Percentiles rank a stretch among this genome's conserved stretches.
phyloP scores from a whole-genome alignment of 768 basidiomycete genomes.

The Tephrocybe sp. region DNA sequence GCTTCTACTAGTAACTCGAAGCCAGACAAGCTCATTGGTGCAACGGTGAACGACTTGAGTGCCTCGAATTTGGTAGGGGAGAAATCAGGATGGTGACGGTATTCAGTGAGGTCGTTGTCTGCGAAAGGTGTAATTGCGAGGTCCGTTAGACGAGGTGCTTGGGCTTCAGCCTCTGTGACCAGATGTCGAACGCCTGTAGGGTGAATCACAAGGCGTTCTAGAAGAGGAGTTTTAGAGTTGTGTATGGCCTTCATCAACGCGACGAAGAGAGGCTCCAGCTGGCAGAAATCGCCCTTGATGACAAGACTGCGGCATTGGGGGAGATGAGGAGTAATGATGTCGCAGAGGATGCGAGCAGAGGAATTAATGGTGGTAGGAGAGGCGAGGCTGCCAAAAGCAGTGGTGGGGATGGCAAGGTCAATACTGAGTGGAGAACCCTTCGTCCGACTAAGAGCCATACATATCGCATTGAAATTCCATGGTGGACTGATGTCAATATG shows the following conservation, averaged over 20 bases:
- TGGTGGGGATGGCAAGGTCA: slow-evolving; percentile 10
- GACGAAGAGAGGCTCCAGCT: slow-evolving; percentile 13
- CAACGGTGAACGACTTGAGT: slow-evolving; percentile 14
- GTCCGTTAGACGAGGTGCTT: neutral
- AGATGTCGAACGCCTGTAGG: slow-evolving; percentile 3
- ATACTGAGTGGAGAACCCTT: slow-evolving; percentile 12
- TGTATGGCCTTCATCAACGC: slow-evolving; percentile 9
- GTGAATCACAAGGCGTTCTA: slow-evolving; percentile 12
- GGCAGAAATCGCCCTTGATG: slow-evolving; percentile 17
- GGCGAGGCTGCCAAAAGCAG: slow-evolving; percentile 11
- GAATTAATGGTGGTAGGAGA: slow-evolving; percentile 11
- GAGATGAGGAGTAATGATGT: slow-evolving; percentile 9
- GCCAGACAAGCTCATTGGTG: slow-evolving; percentile 11
- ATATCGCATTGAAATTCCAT: slow-evolving; percentile 12
- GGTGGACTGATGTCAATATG: slow-evolving; percentile 17
- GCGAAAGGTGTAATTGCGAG: slow-evolving; percentile 5
- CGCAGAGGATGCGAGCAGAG: slow-evolving; percentile 10
- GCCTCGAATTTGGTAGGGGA: slow-evolving; percentile 12
- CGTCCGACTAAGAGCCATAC: slow-evolving; percentile 10
- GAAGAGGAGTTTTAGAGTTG: slow-evolving; percentile 5
- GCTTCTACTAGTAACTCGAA: slow-evolving; percentile 10
- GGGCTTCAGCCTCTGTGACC: neutral
- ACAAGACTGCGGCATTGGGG: slow-evolving; percentile 14
- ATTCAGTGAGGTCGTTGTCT: slow-evolving; percentile 13
- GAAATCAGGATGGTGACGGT: slow-evolving; percentile 1